Evolutionary conservation across 2,329 filamentous ascomycete species (phyloP), one percentile per base, ranked within the genome.

Genomic region (Chaetoscypha palmicola): DNA sequence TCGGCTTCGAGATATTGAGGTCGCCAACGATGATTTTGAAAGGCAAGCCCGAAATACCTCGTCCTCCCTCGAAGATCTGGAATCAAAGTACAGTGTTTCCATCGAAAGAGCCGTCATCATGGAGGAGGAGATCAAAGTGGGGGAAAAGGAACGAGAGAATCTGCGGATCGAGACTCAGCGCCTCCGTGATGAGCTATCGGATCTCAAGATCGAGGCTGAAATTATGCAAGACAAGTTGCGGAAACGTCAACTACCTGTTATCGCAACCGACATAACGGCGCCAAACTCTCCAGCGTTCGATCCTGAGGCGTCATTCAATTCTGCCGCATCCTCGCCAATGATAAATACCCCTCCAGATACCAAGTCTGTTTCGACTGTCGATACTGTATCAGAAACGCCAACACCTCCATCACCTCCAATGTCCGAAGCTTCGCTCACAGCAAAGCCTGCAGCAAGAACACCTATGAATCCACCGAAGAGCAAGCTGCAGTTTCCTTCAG

Each of bases 11-110:
- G 92, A 98, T 64, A 95, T 91, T 57, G 92, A 98, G 67, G 92
- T 98, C 43, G 88, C 86, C 63, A 98, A 97, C 68, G 92, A 98
- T 71, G 92, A 98, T 66, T 96, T 91, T 62, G 92, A 98, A 70
- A 82, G 89, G 54, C 91, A 97, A 68, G 91, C 92, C 55, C 82
- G 92, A 57, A 92, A 96, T 66, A 96, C 91, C 21, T 90, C 88
- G 26, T 96, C 90, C 34, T 96, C 91, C 39, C 77, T 97, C 50
- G 92, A 98, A 67, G 92, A 98, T 62, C 74, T 98, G 65, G 92
- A 98, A 67, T 91, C 86, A 50, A 98, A 97, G 66, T 96, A 92
- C 66, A 97, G 96, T 63, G 79, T 94, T 45, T 80, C 90, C 3
- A 94, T 98, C 56, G 92, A 98, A 68, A 76, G 91, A 42, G 81